These are phyloP conservation scores for Aspergillus ostianus DNA, from an alignment of 495 filamentous ascomycete genomes.

Conservation along the genomic window DNA sequence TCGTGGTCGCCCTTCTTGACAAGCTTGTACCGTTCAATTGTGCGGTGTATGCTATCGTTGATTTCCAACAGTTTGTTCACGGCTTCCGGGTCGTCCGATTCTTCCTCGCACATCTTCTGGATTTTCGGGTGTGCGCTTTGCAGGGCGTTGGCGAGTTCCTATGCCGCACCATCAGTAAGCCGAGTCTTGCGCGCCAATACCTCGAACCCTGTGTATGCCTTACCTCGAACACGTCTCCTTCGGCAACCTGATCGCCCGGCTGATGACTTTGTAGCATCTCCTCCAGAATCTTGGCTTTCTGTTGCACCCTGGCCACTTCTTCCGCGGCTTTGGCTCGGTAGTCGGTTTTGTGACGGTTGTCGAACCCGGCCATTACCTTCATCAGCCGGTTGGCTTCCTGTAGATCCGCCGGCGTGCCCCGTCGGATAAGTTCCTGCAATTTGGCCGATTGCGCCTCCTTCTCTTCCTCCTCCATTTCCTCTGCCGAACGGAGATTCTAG, in stretches of 20 bases:
- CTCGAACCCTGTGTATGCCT: conserved; percentile 10
- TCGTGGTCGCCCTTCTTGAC: conserved; percentile 92
- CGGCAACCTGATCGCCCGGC: conserved; percentile 75
- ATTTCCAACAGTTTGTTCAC: conserved; percentile 95
- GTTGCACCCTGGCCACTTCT: conserved; percentile 88
- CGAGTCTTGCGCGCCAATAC: conserved; percentile 6
- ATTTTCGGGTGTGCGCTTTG: conserved; percentile 97
- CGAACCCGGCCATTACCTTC: conserved; percentile 98
- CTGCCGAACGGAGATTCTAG: conserved; percentile 90
- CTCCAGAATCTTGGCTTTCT: conserved; percentile 86
- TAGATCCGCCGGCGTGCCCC: conserved; percentile 86
- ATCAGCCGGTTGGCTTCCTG: conserved; percentile 96
- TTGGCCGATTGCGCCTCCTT: conserved; percentile 92
- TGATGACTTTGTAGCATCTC: conserved; percentile 86
- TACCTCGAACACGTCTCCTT: conserved; percentile 92
- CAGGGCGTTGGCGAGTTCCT: conserved; percentile 87
- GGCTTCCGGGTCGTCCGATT: conserved; percentile 93
- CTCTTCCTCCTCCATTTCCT: conserved; percentile 99
- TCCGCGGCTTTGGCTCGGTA: conserved; percentile 97
- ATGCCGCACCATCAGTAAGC: conserved; percentile 1
- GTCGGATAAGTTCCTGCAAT: conserved; percentile 90
- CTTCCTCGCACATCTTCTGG: conserved; percentile 98
- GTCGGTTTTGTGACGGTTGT: conserved; percentile 92
- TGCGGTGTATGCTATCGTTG: conserved; percentile 97
- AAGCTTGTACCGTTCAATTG: conserved; percentile 89